These are phyloP conservation scores for Yamadazyma akitaensis DNA, from an alignment of 805 yeast species.

Conservation along the genomic window DNA sequence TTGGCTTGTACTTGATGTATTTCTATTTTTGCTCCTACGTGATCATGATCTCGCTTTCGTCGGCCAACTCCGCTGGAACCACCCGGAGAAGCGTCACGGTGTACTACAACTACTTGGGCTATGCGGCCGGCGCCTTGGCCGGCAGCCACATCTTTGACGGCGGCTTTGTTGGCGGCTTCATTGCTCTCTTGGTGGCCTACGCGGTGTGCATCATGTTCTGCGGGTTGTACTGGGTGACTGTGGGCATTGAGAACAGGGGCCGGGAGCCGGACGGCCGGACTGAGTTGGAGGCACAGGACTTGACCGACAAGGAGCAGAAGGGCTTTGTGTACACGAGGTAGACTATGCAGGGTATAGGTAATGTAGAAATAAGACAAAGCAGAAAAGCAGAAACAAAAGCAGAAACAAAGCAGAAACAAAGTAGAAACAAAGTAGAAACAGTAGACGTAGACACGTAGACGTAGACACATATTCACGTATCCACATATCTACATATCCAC, in stretches of 20 bases:
- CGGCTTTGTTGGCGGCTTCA: constrained; percentile 19
- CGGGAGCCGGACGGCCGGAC: not conserved
- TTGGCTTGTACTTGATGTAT: constrained; percentile 33
- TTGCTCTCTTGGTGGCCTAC: constrained; percentile 19
- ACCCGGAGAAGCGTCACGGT: constrained; percentile 31
- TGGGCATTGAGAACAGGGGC: constrained; percentile 14
- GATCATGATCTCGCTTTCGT: constrained; percentile 22
- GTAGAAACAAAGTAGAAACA: too few relatives aligned
- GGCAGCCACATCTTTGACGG: constrained; percentile 25
- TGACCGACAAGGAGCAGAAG: constrained; percentile 20
- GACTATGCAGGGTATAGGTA: too few relatives aligned
- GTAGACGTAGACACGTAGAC: too few relatives aligned
- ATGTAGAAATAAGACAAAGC: too few relatives aligned
- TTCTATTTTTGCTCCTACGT: constrained; percentile 29
- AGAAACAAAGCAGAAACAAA: too few relatives aligned
- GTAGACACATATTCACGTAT: too few relatives aligned
- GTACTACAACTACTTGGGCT: constrained; percentile 32
- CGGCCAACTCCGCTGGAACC: constrained; percentile 29
- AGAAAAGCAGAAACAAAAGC: too few relatives aligned
- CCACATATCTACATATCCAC: too few relatives aligned
- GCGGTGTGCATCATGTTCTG: constrained; percentile 16
- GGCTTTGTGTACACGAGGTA: constrained; percentile 19
- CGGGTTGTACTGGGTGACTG: constrained; percentile 16
- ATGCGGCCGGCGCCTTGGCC: constrained; percentile 25
- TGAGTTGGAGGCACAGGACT: constrained; percentile 7